phyloP scores from a whole-genome alignment of 306 rosid species.

The Acacia confusa region DNA sequence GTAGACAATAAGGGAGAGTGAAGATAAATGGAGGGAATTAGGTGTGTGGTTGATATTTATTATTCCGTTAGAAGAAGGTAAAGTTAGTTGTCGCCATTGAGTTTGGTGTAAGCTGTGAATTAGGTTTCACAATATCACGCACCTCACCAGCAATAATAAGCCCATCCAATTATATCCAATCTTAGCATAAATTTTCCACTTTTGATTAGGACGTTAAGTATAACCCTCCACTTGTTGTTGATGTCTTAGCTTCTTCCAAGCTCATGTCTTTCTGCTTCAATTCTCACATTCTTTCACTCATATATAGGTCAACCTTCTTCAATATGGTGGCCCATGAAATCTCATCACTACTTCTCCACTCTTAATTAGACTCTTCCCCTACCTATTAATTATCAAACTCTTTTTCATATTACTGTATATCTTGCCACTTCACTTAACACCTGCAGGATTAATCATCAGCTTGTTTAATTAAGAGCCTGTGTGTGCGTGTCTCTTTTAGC shows the following conservation, averaged over 20 bases:
- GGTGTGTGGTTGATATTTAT: constrained; percentile 21
- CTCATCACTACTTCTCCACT: not conserved
- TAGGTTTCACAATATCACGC: constrained; percentile 3
- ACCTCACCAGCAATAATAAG: not conserved
- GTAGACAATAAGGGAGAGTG: not conserved
- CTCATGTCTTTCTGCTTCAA: constrained; percentile 17
- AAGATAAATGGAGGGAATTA: not conserved
- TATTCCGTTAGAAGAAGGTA: constrained; percentile 21
- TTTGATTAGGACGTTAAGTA: not conserved
- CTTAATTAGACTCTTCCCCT: not conserved
- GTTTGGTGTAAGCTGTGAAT: constrained; percentile 20
- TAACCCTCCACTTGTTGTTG: constrained; percentile 3
- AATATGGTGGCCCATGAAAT: constrained; percentile 29
- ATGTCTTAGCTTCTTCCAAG: constrained; percentile 48
- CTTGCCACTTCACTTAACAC: not conserved
- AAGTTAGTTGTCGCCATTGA: constrained; percentile 9
- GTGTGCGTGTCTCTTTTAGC: not conserved
- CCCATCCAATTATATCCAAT: not conserved
- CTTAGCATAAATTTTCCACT: constrained; percentile 14
- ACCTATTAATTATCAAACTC: not conserved
- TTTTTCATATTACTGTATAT: not conserved
- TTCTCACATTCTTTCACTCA: not conserved
- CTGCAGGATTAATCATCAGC: not conserved
- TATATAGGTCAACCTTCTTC: not conserved
- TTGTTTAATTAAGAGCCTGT: too few relatives aligned